Percentiles rank a stretch among this genome's conserved stretches.
Conservation (phyloP, 805 yeast species). For the Nakazawaea anatomiae region DNA sequence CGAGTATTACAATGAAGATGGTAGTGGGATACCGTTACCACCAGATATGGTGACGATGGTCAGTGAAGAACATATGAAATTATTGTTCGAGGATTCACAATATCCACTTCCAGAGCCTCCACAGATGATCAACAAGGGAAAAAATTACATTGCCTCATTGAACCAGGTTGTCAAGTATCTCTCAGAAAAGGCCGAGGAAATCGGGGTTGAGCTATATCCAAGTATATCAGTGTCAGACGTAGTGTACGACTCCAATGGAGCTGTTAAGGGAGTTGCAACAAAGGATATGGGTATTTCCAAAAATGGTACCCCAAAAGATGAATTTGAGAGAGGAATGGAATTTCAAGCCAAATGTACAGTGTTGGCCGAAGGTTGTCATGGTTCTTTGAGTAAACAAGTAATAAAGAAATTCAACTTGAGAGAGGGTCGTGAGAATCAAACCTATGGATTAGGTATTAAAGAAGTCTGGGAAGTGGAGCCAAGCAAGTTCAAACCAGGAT, state of each 20-base stretch:
- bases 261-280: constrained; percentile 87
- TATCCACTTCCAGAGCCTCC: constrained; percentile 90
- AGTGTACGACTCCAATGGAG: constrained; percentile 53
- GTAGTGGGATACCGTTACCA: constrained; percentile 70
- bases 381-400: constrained; percentile 77
- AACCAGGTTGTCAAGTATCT: constrained; percentile 76
- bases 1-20: constrained; percentile 43
- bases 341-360: constrained; percentile 87
- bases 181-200: constrained; percentile 83
- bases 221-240: constrained; percentile 83
- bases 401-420: constrained; percentile 67
- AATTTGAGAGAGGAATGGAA: constrained; percentile 96
- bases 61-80: constrained; percentile 67
- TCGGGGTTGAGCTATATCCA: constrained; percentile 92
- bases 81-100: constrained; percentile 52
- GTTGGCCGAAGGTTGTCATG: constrained; percentile 98
- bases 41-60: constrained; percentile 70
- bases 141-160: constrained; percentile 80
- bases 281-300: constrained; percentile 84
- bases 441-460: constrained; percentile 93
- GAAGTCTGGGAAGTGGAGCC: constrained; percentile 96
- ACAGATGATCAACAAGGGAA: constrained; percentile 74
- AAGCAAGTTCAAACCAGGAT: constrained; percentile 74
- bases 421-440: constrained; percentile 62
- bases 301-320: constrained; percentile 68